Base-by-base conservation (phyloP, 352 stramenopile genomes). In the Phytophthora brassicae region DNA sequence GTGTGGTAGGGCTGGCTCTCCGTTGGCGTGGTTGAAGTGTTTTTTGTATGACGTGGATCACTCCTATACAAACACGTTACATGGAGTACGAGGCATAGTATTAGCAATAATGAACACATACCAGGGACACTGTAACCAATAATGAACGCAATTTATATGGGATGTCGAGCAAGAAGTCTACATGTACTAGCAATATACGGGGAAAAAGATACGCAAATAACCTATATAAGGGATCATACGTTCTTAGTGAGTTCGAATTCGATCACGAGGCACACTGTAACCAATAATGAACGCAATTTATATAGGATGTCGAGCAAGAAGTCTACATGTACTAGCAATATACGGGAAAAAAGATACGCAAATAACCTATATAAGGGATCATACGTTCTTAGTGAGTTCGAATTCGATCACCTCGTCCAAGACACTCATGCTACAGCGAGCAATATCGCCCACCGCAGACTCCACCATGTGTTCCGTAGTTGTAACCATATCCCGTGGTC, bases 341-440 rank as follows among this genome's bases (percentile, higher is more conserved):
- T 68, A 68, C 60, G 44, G 49, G 42, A 13, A 60, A 39, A n/a
- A n/a, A n/a, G 16, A 70, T 61, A 70, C 51, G 56, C 36, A 62
- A 56, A 54, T 54, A 29, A 24, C 33, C 60, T 68, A 54, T 45
- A 62, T 9, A 5, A 8, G 26, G 26, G 8, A 31, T 64, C 19
- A 72, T 14, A 75, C 50, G 24, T 69, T 69, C 64, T 79, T 72
- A 9, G 67, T 69, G 33, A 79, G 64, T 60, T 79, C 63, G 64
- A 79, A 79, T 56, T 73, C 57, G 57, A 79, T 73, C 31, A 79
- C 60, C 35, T 76, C 71, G 58, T 79, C 71, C 50, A 79, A 49
- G 51, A 79, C 46, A 33, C 71, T 76, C 59, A 79, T 74, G 43
- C 71, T 79, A 48, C 69, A 74, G 33, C 70, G 67, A 24, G 46